phyloP scores from a whole-genome alignment of 768 basidiomycete species.

The Tubosaeta sp. region DNA sequence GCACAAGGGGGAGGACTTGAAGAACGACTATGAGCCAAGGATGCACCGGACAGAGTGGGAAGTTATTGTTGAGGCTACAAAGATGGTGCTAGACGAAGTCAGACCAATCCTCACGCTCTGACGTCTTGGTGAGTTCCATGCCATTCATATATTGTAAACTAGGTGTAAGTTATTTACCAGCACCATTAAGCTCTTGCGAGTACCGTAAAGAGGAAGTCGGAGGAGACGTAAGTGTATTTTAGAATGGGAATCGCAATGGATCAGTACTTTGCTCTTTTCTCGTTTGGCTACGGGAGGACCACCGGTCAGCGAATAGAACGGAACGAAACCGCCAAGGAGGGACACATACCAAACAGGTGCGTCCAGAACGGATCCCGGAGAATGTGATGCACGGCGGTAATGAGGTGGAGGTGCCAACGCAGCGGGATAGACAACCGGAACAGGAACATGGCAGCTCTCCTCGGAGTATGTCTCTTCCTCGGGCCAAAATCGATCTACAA shows the following conservation, averaged over 20 bases:
- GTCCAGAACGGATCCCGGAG: constrained; percentile 6
- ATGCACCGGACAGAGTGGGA: constrained; percentile 85
- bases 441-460: constrained; percentile 14
- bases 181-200: constrained; percentile 14
- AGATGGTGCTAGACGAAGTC: constrained; percentile 58
- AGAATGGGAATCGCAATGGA: constrained; percentile 29
- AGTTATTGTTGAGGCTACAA: constrained; percentile 84
- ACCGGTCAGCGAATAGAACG: background rate
- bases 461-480: constrained; percentile 19
- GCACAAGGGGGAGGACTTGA: constrained; percentile 67
- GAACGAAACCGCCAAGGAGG: background rate
- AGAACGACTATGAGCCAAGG: constrained; percentile 58
- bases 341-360: constrained; percentile 13
- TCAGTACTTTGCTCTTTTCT: constrained; percentile 5
- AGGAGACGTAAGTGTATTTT: constrained; percentile 10
- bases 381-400: constrained; percentile 23
- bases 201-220: constrained; percentile 1
- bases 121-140: constrained; percentile 8
- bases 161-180: constrained; percentile 12
- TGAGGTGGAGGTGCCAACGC: constrained; percentile 28
- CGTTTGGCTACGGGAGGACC: constrained; percentile 14
- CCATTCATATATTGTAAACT: constrained; percentile 12
- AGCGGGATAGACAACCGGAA: constrained; percentile 11
- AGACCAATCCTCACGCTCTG: constrained; percentile 16
- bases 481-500: constrained; percentile 30